A percentile compares a stretch with the other conserved stretches of the same genome.
These are phyloP conservation scores for Chrysoporthe cubensis DNA, from an alignment of 2,329 filamentous ascomycete species.

Conservation along the genomic window DNA sequence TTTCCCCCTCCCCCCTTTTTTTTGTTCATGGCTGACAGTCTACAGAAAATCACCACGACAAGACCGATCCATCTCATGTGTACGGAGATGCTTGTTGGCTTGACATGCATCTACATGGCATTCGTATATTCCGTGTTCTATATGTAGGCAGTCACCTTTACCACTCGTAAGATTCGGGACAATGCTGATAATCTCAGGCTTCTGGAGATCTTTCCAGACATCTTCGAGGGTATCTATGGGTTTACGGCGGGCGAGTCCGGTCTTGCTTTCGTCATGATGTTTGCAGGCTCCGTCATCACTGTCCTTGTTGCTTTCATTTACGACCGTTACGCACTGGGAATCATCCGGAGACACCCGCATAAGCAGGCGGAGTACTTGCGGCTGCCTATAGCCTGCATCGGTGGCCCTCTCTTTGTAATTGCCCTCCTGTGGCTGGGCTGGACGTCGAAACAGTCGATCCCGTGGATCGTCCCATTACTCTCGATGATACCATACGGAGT, in stretches of 20 bases:
- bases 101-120: slow-evolving; percentile 38
- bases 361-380: slow-evolving; percentile 36
- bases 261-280: slow-evolving; percentile 34
- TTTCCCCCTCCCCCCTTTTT: not conserved
- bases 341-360: slow-evolving; percentile 31
- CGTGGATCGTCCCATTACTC: slow-evolving; percentile 36
- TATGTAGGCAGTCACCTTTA: slow-evolving; percentile 27
- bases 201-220: slow-evolving; percentile 33
- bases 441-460: slow-evolving; percentile 32
- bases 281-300: slow-evolving; percentile 33
- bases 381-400: slow-evolving; percentile 35
- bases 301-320: slow-evolving; percentile 31
- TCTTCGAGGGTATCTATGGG: slow-evolving; percentile 37
- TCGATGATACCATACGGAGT: slow-evolving; percentile 36
- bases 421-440: slow-evolving; percentile 38
- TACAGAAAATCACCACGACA: slow-evolving; percentile 35
- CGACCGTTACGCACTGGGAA: slow-evolving; percentile 30
- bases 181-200: slow-evolving; percentile 28
- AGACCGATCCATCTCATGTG: slow-evolving; percentile 38
- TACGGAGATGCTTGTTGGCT: slow-evolving; percentile 37
- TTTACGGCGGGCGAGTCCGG: slow-evolving; percentile 37
- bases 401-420: slow-evolving; percentile 34
- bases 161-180: not conserved
- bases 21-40: not conserved
- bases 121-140: slow-evolving; percentile 41